phyloP scores from a whole-genome alignment of 306 rosid genomes.

The Urtica urens region DNA sequence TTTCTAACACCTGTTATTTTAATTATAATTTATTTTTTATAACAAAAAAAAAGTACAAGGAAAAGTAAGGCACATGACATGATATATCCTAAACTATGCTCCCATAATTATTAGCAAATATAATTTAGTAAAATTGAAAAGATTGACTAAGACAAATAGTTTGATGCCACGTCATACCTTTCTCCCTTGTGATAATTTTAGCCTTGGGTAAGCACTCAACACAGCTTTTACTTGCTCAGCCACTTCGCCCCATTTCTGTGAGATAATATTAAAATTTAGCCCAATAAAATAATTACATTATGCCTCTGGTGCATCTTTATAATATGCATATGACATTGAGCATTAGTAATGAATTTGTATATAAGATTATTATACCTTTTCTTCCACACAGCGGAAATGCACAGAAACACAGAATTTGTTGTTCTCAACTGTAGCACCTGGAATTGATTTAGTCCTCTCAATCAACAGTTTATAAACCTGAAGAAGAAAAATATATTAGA shows the following conservation, averaged over 20 bases:
- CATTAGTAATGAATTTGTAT: neutral
- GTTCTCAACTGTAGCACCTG: conserved; percentile 77
- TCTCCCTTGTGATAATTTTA: conserved; percentile 78
- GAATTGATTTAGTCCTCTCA: conserved; percentile 58
- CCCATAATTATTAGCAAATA: conserved; percentile 8
- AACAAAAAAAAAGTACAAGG: conserved; percentile 17
- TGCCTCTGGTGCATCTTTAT: too few species aligned
- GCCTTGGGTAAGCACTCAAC: conserved; percentile 67
- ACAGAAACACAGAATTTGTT: conserved; percentile 80
- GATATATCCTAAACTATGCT: neutral
- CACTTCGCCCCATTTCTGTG: conserved; percentile 76
- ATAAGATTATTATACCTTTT: conserved; percentile 39
- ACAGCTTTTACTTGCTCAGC: conserved; percentile 73
- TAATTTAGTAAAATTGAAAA: conserved; percentile 7
- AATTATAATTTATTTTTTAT: neutral
- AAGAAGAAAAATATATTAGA: neutral
- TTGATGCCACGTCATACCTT: conserved; percentile 46
- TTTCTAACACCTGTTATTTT: conserved; percentile 66
- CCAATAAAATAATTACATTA: neutral
- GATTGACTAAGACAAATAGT: conserved; percentile 9
- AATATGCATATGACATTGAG: neutral
- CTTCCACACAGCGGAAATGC: conserved; percentile 89
- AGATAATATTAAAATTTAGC: neutral
- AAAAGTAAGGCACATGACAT: conserved; percentile 30
- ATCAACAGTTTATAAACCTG: conserved; percentile 50